These are phyloP conservation scores for Cystofilobasidium capitatum DNA, from an alignment of 768 basidiomycete genomes.

Conservation along the genomic window DNA sequence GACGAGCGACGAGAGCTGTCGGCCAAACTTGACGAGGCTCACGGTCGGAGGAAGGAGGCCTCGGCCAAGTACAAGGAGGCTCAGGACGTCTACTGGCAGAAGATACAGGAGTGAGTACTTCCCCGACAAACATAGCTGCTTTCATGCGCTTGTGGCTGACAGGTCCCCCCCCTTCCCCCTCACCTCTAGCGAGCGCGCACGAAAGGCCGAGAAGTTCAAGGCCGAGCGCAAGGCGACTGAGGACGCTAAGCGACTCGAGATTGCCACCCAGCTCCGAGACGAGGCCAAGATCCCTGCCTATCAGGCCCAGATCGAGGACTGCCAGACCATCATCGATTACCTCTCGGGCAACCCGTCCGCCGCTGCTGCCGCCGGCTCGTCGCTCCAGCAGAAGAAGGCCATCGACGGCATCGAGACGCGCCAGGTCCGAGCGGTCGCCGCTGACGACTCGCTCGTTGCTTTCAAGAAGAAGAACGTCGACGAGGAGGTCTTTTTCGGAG, in stretches of 20 bases:
- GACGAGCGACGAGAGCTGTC: constrained; percentile 74
- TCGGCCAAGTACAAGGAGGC: constrained; percentile 27
- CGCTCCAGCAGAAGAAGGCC: constrained; percentile 26
- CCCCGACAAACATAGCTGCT: too few species aligned
- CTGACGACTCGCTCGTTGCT: constrained; percentile 49
- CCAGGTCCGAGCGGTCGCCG: constrained; percentile 75
- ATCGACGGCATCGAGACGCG: constrained; percentile 49
- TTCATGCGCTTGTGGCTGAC: not conserved
- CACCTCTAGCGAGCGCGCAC: constrained; percentile 47
- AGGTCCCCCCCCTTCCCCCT: not conserved
- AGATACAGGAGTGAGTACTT: constrained; percentile 22
- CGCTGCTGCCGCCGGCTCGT: not conserved
- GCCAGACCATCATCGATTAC: constrained; percentile 79
- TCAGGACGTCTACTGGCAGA: constrained; percentile 26
- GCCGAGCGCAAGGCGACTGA: constrained; percentile 69
- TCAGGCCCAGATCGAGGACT: constrained; percentile 90
- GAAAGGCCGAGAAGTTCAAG: constrained; percentile 66
- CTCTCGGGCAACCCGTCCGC: constrained; percentile 47
- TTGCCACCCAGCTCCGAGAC: constrained; percentile 69
- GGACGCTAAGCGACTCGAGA: constrained; percentile 65
- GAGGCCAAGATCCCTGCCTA: constrained; percentile 84
- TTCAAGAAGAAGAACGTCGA: constrained; percentile 92
- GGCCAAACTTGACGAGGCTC: constrained; percentile 37
- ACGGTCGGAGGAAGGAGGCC: constrained; percentile 21
- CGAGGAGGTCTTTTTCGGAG: constrained; percentile 44